Evolutionary conservation across 108 stramenopile genomes (phyloP).

Genomic region (Hondaea fermentalgiana): DNA sequence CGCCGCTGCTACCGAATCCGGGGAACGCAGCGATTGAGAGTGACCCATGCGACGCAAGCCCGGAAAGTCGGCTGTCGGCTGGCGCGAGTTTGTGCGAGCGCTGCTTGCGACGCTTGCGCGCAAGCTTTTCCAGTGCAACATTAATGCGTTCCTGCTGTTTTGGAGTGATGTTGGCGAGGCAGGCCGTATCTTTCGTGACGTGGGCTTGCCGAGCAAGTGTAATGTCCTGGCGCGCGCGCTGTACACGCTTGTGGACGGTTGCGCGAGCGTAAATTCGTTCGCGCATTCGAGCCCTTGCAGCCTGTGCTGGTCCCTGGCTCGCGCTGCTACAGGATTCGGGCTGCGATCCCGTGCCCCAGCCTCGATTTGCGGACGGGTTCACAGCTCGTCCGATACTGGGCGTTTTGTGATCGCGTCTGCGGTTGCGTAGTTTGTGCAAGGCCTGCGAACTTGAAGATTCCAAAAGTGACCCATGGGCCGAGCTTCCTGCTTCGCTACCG

Average conservation of each 20-base stretch:
- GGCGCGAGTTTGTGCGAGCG: background rate
- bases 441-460: no score
- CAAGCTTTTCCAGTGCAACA: background rate
- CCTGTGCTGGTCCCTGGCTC: background rate
- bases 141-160: background rate
- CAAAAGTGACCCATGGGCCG: no score
- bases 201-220: background rate
- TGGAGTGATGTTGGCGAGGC: background rate
- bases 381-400: background rate
- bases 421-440: background rate
- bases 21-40: background rate
- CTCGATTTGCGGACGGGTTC: background rate
- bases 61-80: background rate
- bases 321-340: background rate
- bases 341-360: background rate
- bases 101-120: background rate
- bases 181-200: background rate
- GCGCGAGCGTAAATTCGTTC: background rate
- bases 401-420: background rate
- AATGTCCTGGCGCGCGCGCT: background rate
- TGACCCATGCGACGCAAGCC: background rate
- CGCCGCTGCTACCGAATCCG: no score
- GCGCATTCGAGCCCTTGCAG: background rate
- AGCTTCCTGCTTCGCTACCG: no score
- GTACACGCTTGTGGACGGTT: background rate